Percentiles rank a stretch among this genome's conserved stretches.
Evolutionary conservation across 306 rosid species (phyloP).

Genomic region (Cucurbita pepo): DNA sequence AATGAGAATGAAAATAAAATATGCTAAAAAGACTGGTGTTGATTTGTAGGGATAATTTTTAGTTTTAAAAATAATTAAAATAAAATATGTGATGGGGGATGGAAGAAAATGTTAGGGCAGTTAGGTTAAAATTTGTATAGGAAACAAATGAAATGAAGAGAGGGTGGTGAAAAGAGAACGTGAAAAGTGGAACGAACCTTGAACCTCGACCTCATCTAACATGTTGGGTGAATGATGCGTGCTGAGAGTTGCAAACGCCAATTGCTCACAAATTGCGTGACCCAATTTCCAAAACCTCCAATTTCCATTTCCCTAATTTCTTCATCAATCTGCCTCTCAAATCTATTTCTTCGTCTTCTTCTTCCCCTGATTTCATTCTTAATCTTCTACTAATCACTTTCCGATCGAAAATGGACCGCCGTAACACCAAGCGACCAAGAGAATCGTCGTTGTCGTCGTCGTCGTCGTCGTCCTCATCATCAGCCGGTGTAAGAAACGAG

Average conservation of each 20-base stretch:
- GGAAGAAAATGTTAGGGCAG: too few species aligned
- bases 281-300: not conserved
- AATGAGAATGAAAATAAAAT: too few species aligned
- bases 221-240: not conserved
- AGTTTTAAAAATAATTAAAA: too few species aligned
- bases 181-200: conserved; percentile 5
- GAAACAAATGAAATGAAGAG: too few species aligned
- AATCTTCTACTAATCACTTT: not conserved
- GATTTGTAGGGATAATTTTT: too few species aligned
- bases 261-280: not conserved
- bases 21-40: too few species aligned
- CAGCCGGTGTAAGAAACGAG: not conserved
- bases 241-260: not conserved
- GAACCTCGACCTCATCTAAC: not conserved
- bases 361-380: not conserved
- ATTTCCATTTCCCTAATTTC: not conserved
- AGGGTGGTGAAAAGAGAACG: not conserved
- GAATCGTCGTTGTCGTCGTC: not conserved
- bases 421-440: not conserved
- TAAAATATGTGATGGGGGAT: too few species aligned
- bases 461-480: not conserved
- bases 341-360: not conserved
- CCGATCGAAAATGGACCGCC: not conserved
- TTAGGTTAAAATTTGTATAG: too few species aligned
- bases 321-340: not conserved